Conservation (phyloP, 306 rosid species). For the Coriaria nepalensis region DNA sequence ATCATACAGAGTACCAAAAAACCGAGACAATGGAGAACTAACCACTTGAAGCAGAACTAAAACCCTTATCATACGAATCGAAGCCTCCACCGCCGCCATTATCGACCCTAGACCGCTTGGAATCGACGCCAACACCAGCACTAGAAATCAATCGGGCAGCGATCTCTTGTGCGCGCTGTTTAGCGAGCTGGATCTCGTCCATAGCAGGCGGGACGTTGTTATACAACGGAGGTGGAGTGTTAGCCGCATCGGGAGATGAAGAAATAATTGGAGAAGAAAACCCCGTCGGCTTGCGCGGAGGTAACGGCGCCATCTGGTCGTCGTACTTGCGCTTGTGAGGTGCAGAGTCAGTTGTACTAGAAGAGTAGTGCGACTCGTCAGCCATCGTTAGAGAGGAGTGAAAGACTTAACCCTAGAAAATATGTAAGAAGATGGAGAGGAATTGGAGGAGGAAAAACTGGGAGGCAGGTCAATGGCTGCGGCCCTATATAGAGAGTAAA, state of each 20-base stretch:
- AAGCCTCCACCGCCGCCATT: constrained; percentile 61
- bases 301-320: constrained; percentile 33
- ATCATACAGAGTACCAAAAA: not conserved
- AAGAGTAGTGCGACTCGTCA: constrained; percentile 61
- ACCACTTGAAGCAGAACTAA: constrained; percentile 24
- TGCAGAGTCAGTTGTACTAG: constrained; percentile 27
- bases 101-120: constrained; percentile 73
- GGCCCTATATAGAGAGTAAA: no score
- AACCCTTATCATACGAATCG: constrained; percentile 54
- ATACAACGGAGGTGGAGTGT: constrained; percentile 30
- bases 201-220: constrained; percentile 57
- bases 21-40: not conserved
- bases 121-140: constrained; percentile 21
- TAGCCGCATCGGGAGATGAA: constrained; percentile 31
- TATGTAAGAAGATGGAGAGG: constrained; percentile 7
- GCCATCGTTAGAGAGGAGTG: constrained; percentile 29
- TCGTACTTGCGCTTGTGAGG: constrained; percentile 75
- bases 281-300: constrained; percentile 43
- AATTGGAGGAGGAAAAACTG: constrained; percentile 10
- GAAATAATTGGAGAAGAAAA: constrained; percentile 55
- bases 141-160: constrained; percentile 59
- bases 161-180: constrained; percentile 90
- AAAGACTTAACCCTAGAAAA: constrained; percentile 33
- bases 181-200: constrained; percentile 68
- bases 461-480: no score